phyloP scores from a whole-genome alignment of 805 yeast genomes.

The Wickerhamiella slavikovae region DNA sequence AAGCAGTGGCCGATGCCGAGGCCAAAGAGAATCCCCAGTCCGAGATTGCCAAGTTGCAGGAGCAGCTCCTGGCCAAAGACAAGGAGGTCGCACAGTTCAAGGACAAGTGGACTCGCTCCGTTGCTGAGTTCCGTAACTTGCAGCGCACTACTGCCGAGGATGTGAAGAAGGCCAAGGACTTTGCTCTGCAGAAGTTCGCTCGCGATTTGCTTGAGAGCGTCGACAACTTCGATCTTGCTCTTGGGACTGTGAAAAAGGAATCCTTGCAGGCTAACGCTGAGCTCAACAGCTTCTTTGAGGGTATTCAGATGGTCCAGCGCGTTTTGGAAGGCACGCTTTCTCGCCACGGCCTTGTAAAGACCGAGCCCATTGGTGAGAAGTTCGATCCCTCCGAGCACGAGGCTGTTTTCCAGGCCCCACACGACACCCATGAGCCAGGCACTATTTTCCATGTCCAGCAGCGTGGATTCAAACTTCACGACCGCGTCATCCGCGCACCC shows the following conservation, averaged over 20 bases:
- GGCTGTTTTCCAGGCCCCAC: constrained; percentile 76
- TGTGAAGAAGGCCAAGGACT: constrained; percentile 68
- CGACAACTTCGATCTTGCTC: constrained; percentile 78
- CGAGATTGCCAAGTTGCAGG: constrained; percentile 23
- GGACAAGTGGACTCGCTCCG: constrained; percentile 60
- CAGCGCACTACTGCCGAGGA: constrained; percentile 83
- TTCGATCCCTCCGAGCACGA: constrained; percentile 88
- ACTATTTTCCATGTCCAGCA: constrained; percentile 86
- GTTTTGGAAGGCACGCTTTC: constrained; percentile 67
- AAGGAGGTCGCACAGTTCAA: constrained; percentile 60
- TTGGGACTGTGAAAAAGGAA: constrained; percentile 34
- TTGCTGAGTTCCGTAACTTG: constrained; percentile 82
- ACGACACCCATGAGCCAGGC: constrained; percentile 78
- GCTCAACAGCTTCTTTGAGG: constrained; percentile 59
- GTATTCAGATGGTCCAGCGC: constrained; percentile 75
- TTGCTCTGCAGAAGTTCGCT: constrained; percentile 81
- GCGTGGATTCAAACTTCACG: constrained; percentile 67
- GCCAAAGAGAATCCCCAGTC: constrained; percentile 7
- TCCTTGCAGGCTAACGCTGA: constrained; percentile 31
- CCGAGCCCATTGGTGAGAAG: constrained; percentile 64
- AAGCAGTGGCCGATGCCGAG: constrained; percentile 3
- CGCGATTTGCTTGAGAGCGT: constrained; percentile 74
- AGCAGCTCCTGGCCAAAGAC: constrained; percentile 32
- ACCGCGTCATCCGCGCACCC: constrained; percentile 83
- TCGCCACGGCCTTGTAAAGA: constrained; percentile 60